These are phyloP conservation scores for Apiotrichum sp. DNA, from an alignment of 1,284 basidiomycete species.

Conservation along the genomic window DNA sequence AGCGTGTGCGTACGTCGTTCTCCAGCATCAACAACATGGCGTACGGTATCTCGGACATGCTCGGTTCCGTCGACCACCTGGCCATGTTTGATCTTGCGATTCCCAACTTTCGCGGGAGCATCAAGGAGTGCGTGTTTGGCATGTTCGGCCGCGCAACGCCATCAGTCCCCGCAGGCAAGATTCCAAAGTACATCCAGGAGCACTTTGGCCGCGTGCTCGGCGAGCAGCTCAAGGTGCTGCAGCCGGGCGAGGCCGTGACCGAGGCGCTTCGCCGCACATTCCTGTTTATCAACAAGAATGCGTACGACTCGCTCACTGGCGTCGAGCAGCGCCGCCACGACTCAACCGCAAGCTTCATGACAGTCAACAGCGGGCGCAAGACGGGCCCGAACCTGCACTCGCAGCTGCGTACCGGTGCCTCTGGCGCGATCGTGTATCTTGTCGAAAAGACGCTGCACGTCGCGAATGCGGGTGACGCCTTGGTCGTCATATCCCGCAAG, in stretches of 20 bases:
- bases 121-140: conserved; percentile 86
- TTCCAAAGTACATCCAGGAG: conserved; percentile 71
- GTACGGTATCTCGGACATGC: conserved; percentile 94
- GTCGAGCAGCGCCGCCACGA: conserved; percentile 55
- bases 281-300: conserved; percentile 70
- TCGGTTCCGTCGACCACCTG: conserved; percentile 68
- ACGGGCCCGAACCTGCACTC: conserved; percentile 27
- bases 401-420: conserved; percentile 66
- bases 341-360: conserved; percentile 56
- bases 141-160: conserved; percentile 81
- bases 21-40: conserved; percentile 89
- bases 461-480: conserved; percentile 82
- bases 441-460: conserved; percentile 74
- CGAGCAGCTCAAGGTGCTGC: conserved; percentile 55
- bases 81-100: conserved; percentile 91
- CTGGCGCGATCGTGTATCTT: conserved; percentile 82
- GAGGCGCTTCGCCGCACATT: conserved; percentile 82
- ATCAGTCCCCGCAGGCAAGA: conserved; percentile 49
- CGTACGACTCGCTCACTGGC: conserved; percentile 59
- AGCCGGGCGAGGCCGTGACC: conserved; percentile 55
- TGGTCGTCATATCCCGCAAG: conserved; percentile 79
- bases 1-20: conserved; percentile 84
- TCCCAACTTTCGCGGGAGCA: conserved; percentile 71
- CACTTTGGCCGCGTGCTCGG: conserved; percentile 62
- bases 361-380: conserved; percentile 7